These are phyloP conservation scores for Linnemannia exigua DNA, from an alignment of 192 early-diverging fungal species.

Conservation along the genomic window DNA sequence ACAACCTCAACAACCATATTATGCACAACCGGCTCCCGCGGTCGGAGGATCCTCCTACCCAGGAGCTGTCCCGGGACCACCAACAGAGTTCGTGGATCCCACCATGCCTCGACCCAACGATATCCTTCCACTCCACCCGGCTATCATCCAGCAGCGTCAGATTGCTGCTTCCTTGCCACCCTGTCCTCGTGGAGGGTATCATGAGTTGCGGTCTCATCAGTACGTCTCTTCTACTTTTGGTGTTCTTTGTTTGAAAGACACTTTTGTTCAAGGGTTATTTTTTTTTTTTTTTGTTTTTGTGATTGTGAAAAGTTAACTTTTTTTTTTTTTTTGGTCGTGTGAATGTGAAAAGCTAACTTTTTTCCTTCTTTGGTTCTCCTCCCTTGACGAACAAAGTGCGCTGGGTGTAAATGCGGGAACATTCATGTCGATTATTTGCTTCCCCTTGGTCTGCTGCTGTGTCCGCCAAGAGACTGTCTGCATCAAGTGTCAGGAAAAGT, in stretches of 20 bases:
- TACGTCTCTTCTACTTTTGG: constrained; percentile 10
- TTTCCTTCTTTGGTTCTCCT: not conserved
- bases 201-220: constrained; percentile 36
- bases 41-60: constrained; percentile 21
- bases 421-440: constrained; percentile 40
- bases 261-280: not conserved
- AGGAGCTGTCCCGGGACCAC: constrained; percentile 15
- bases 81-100: constrained; percentile 31
- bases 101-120: constrained; percentile 47
- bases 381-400: constrained; percentile 2
- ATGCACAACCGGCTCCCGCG: not conserved
- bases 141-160: constrained; percentile 50
- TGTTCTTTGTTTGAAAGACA: not conserved
- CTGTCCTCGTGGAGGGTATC: constrained; percentile 47
- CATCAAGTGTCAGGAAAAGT: constrained; percentile 52
- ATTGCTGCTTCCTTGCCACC: constrained; percentile 47
- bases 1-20: not conserved
- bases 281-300: constrained; percentile 6
- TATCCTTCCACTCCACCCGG: constrained; percentile 45
- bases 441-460: constrained; percentile 51
- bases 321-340: not conserved
- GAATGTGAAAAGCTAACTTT: not conserved
- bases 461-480: constrained; percentile 41
- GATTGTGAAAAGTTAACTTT: not conserved
- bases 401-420: constrained; percentile 39